Percentiles rank a stretch among this genome's conserved stretches.
Evolutionary conservation across 306 rosid species (phyloP).

Genomic region (Arachis hypogaea): DNA sequence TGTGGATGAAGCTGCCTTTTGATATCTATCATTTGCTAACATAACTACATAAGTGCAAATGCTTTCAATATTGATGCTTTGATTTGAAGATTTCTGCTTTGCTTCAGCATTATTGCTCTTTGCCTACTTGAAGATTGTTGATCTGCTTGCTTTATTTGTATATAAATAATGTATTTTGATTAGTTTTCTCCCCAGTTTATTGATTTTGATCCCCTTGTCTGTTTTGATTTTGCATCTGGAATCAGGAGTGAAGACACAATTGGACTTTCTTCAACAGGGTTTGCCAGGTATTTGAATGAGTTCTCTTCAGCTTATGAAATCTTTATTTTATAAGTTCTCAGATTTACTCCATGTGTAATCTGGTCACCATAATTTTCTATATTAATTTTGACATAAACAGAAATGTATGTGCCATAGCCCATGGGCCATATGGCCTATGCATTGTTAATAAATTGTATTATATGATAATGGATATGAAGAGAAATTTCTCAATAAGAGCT

Average conservation of each 20-base stretch:
- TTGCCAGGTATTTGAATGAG: slow-evolving; percentile 72
- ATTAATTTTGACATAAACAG: slow-evolving; percentile 6
- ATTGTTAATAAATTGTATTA: slow-evolving; percentile 11
- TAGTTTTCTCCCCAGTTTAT: slow-evolving; percentile 24
- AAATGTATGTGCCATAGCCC: slow-evolving; percentile 12
- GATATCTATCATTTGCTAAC: slow-evolving; percentile 19
- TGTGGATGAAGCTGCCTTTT: slow-evolving; percentile 37
- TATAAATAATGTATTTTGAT: slow-evolving; percentile 2
- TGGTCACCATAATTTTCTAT: slow-evolving; percentile 24
- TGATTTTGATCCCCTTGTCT: slow-evolving; percentile 17
- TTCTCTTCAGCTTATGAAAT: slow-evolving; percentile 27
- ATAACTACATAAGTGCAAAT: background rate
- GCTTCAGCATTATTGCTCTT: slow-evolving; percentile 10
- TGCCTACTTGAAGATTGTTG: slow-evolving; percentile 32
- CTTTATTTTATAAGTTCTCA: slow-evolving; percentile 25
- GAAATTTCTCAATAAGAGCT: slow-evolving; percentile 19
- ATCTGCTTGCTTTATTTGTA: slow-evolving; percentile 17
- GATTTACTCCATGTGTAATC: slow-evolving; percentile 16
- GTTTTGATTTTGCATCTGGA: slow-evolving; percentile 38
- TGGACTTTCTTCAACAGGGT: slow-evolving; percentile 92
- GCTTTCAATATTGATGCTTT: slow-evolving; percentile 18
- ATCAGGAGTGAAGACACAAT: slow-evolving; percentile 78
- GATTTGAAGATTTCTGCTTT: slow-evolving; percentile 34
- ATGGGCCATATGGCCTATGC: background rate
- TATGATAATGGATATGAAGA: slow-evolving; percentile 15